These are phyloP conservation scores for Carex myosuroides DNA, from an alignment of 176 grass and related monocot genomes.

Conservation along the genomic window DNA sequence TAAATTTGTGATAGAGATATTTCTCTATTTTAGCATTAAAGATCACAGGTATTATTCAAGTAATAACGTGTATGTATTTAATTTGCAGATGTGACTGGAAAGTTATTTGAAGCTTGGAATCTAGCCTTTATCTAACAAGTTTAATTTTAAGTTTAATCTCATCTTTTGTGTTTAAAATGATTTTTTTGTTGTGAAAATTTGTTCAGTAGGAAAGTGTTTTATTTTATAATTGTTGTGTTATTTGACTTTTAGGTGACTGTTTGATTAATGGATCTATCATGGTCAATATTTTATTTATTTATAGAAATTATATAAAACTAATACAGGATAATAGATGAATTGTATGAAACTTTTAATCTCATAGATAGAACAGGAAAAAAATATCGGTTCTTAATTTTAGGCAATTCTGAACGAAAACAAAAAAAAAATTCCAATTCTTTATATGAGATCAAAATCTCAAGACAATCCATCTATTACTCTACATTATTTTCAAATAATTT, in stretches of 20 bases:
- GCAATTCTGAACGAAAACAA: no score
- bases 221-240: background rate
- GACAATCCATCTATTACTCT: no score
- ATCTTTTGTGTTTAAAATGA: background rate
- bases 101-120: background rate
- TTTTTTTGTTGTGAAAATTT: conserved; percentile 1
- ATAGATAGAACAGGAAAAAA: no score
- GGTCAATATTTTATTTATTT: background rate
- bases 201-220: background rate
- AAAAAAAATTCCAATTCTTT: no score
- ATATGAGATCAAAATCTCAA: no score
- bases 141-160: background rate
- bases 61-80: background rate
- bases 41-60: background rate
- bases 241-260: background rate
- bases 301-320: no score
- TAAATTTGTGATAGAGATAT: no score
- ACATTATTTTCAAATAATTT: no score
- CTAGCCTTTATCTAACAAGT: background rate
- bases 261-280: background rate
- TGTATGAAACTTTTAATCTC: no score
- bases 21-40: background rate
- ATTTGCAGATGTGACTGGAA: background rate
- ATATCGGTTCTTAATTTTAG: no score
- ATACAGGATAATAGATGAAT: no score